phyloP scores from a whole-genome alignment of 306 rosid genomes.

The Crotalaria pallida region DNA sequence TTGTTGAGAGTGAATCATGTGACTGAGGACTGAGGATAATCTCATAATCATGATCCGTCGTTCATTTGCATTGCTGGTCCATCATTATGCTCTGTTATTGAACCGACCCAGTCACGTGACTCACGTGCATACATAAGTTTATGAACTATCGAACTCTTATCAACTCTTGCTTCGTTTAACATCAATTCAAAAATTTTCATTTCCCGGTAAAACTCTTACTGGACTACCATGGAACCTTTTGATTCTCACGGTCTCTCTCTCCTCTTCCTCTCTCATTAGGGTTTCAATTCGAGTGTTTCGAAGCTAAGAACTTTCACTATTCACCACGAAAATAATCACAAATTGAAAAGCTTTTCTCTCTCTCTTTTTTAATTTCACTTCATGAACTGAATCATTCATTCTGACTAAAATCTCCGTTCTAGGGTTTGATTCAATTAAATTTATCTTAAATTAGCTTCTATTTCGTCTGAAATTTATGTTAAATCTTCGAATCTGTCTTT shows the following conservation, averaged over 20 bases:
- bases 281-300: background rate
- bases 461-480: background rate
- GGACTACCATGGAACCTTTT: conserved; percentile 9
- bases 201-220: conserved; percentile 43
- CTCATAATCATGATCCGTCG: background rate
- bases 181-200: conserved; percentile 6
- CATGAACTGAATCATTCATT: background rate
- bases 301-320: background rate
- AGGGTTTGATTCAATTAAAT: conserved; percentile 18
- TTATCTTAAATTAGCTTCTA: background rate
- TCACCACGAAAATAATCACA: background rate
- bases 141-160: no score
- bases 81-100: background rate
- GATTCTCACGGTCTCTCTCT: conserved; percentile 29
- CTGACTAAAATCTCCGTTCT: background rate
- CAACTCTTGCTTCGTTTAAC: background rate
- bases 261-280: conserved; percentile 21
- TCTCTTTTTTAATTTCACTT: background rate
- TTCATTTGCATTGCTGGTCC: background rate
- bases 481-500: background rate
- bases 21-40: no score
- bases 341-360: background rate
- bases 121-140: background rate
- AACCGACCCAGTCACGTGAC: background rate
- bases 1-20: no score